Percentiles rank a stretch among this genome's conserved stretches.
These are phyloP conservation scores for Neoarthrinium moseri DNA, from an alignment of 2,329 filamentous ascomycete genomes.

Conservation along the genomic window DNA sequence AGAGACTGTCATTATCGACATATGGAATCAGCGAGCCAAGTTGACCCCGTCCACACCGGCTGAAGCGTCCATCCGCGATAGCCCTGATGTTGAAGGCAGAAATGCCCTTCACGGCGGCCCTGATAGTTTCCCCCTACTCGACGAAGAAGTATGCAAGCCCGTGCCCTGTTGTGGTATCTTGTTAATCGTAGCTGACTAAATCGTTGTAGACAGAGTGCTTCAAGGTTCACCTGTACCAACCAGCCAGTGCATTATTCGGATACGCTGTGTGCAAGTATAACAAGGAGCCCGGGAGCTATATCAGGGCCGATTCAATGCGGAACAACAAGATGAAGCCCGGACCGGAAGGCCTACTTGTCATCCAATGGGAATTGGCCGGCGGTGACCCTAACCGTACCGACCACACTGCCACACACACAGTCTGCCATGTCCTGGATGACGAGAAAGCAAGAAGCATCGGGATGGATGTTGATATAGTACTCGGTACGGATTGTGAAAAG, in stretches of 20 bases:
- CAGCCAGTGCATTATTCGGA: background rate
- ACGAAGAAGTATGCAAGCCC: background rate
- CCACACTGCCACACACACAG: background rate
- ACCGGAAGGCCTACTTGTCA: background rate
- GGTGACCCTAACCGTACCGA: background rate
- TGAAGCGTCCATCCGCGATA: background rate
- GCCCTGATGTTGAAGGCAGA: background rate
- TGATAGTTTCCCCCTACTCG: background rate
- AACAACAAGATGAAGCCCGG: background rate
- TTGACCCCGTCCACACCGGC: too few relatives aligned
- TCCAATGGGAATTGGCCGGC: background rate
- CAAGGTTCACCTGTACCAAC: too few relatives aligned
- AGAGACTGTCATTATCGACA: background rate
- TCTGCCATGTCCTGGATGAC: background rate
- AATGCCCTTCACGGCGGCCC: background rate
- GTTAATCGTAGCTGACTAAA: too few relatives aligned
- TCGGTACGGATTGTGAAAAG: background rate
- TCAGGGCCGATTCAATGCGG: background rate
- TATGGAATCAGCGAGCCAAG: too few relatives aligned
- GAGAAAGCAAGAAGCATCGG: background rate
- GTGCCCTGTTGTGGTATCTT: too few relatives aligned
- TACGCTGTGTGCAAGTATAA: background rate
- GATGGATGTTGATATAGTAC: background rate
- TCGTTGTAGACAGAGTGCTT: too few relatives aligned
- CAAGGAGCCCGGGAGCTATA: background rate